Conservation (phyloP, 2,329 filamentous ascomycete genomes). For the Aspergillus texensis region DNA sequence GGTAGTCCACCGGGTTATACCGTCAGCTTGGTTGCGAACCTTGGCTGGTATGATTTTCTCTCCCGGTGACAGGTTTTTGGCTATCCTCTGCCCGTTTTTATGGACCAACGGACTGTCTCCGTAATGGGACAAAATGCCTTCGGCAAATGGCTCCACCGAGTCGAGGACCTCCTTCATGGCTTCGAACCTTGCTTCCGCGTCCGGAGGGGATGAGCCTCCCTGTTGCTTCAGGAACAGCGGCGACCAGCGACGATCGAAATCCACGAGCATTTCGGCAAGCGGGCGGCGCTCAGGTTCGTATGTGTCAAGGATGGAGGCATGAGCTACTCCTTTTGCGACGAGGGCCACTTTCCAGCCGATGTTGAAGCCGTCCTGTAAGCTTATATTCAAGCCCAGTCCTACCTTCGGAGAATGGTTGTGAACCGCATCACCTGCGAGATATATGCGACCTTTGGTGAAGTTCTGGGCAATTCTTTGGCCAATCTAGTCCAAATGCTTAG, state of each 20-base stretch:
- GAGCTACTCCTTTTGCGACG: conserved; percentile 45
- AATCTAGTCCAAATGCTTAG: conserved; percentile 2
- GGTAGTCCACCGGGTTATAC: conserved; percentile 20
- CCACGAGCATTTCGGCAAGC: conserved; percentile 67
- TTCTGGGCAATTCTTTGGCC: conserved; percentile 14
- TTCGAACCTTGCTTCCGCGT: neutral
- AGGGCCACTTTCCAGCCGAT: conserved; percentile 58
- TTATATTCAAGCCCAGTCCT: conserved; percentile 28
- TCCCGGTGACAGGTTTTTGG: conserved; percentile 9
- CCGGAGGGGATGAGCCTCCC: neutral
- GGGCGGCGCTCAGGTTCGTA: conserved; percentile 57
- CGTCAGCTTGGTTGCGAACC: conserved; percentile 22
- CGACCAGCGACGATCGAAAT: conserved; percentile 53
- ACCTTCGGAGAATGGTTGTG: conserved; percentile 17
- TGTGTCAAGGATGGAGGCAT: conserved; percentile 49
- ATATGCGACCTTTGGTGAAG: conserved; percentile 13
- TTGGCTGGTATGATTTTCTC: conserved; percentile 26
- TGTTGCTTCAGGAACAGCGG: conserved; percentile 9
- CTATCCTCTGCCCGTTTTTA: conserved; percentile 4
- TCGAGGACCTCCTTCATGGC: conserved; percentile 10
- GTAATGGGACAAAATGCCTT: conserved; percentile 11
- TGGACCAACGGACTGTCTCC: conserved; percentile 8
- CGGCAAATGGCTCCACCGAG: conserved; percentile 5
- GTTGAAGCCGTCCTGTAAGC: conserved; percentile 55
- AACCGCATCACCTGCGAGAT: conserved; percentile 14